Evolutionary conservation across 768 basidiomycete species (phyloP), one percentile per base, ranked within the genome.

Genomic region (Boletellus emodensis): DNA sequence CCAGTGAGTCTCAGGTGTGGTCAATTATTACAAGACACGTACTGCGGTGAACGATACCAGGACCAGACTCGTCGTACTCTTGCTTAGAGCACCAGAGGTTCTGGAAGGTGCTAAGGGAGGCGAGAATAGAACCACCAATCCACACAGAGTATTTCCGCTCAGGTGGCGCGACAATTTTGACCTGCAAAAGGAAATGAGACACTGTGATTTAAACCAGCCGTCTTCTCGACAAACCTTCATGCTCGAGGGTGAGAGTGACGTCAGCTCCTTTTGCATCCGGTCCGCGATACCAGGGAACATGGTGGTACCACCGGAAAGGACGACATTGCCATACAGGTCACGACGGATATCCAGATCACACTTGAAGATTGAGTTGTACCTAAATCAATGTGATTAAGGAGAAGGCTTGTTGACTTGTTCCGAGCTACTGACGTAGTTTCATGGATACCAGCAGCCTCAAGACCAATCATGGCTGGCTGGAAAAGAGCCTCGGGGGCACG

Each of bases 231-330:
- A 28, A 34, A 76, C 79, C 83, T 93, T 94, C 87, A 94, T 87
- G 73, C 86, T 90, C 51, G 87, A 80, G 24, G 93, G 92, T 33
- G 66, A 59, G 58, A 94, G 77, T 18, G 85, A 75, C 18, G 87
- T 87, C 67, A 95, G 76, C 74, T 95, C 92, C 79, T 92, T 93
- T 71, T 91, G 88, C 90, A 95, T 90, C 63, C 93, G 87, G 72
- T 95, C 93, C 60, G 91, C 83, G 62, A 95, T 94, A 77, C 92
- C 93, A 60, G 89, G 85, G 87, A 93, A 94, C 91, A 94, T 94
- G 64, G 90, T 93, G 55, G 89, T 90, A 66, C 91, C 91, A 64
- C 91, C 91, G 51, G 79, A 80, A 61, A 83, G 71, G 13, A 69
- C 70, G n/a, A 69, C 66, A 13, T 68, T 68, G n/a, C 67, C 67